These are phyloP conservation scores for Raffaelea deltoideospora DNA, from an alignment of 2,329 filamentous ascomycete species.

Conservation along the genomic window DNA sequence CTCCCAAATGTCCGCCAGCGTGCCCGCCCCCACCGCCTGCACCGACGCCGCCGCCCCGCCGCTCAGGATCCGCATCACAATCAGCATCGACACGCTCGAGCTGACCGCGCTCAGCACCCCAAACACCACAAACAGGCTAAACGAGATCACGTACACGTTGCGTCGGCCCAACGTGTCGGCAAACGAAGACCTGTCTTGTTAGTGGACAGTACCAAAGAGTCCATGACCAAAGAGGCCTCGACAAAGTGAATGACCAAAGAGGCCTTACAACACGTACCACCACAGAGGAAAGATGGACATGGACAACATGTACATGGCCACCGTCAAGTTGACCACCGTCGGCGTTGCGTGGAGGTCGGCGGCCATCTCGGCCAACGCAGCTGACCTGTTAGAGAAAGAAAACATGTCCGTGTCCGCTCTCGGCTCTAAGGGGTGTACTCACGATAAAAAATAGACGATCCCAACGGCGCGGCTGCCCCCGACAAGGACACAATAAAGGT, in stretches of 20 bases:
- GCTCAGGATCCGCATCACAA: conserved; percentile 57
- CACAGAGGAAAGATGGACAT: conserved; percentile 78
- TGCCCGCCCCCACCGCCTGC: conserved; percentile 70
- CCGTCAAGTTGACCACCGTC: conserved; percentile 58
- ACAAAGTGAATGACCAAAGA: too few species aligned
- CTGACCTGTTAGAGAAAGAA: too few species aligned
- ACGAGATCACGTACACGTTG: conserved; percentile 65
- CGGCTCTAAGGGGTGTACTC: too few species aligned
- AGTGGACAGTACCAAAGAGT: too few species aligned
- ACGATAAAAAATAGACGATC: conserved; percentile 74
- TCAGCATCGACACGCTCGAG: conserved; percentile 55
- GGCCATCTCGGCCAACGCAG: conserved; percentile 51
- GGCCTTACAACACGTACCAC: too few species aligned
- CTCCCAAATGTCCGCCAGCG: conserved; percentile 72
- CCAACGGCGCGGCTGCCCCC: conserved; percentile 65
- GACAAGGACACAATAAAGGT: conserved; percentile 65
- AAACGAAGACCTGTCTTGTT: conserved; percentile 48
- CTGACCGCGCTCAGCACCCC: conserved; percentile 54
- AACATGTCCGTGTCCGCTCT: too few species aligned
- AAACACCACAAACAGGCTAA: conserved; percentile 57
- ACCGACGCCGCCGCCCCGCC: conserved; percentile 69
- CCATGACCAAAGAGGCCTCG: too few species aligned
- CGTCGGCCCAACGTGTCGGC: conserved; percentile 59
- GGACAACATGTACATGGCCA: conserved; percentile 67
- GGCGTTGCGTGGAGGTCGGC: conserved; percentile 43